Evolutionary conservation across 371 early-diverging fungal species (phyloP).

Genomic region (Mortierella sp.): DNA sequence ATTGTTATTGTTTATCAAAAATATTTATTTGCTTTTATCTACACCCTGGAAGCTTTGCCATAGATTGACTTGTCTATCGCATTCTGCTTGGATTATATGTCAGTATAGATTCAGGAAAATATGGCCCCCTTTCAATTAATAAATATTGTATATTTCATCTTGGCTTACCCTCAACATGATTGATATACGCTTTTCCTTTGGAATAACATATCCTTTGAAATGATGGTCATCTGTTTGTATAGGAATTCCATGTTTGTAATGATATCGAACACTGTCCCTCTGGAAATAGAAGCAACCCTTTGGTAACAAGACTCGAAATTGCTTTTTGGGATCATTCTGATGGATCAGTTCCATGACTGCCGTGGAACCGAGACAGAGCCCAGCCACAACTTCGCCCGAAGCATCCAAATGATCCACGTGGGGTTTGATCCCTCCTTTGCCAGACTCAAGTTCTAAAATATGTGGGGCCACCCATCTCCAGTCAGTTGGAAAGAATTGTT

Average conservation of each 20-base stretch:
- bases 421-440: constrained; percentile 63
- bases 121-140: too few species aligned
- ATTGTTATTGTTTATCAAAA: background rate
- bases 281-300: constrained; percentile 68
- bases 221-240: constrained; percentile 41
- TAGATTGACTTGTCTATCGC: background rate
- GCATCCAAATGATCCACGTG: constrained; percentile 73
- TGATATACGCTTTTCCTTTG: constrained; percentile 61
- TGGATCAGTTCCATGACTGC: constrained; percentile 66
- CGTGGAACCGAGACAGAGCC: constrained; percentile 65
- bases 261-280: constrained; percentile 60
- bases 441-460: constrained; percentile 61
- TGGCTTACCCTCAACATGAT: constrained; percentile 60
- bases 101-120: background rate
- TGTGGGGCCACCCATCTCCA: constrained; percentile 57
- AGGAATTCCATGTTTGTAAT: constrained; percentile 69
- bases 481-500: constrained; percentile 39
- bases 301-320: constrained; percentile 62
- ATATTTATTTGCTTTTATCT: background rate
- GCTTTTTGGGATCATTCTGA: constrained; percentile 50
- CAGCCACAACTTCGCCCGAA: constrained; percentile 68
- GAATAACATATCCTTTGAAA: constrained; percentile 54
- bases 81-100: background rate
- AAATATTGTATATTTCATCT: background rate
- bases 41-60: background rate